Conservation (phyloP, 129 eudicot genomes). For the Pulicaria dysenterica region DNA sequence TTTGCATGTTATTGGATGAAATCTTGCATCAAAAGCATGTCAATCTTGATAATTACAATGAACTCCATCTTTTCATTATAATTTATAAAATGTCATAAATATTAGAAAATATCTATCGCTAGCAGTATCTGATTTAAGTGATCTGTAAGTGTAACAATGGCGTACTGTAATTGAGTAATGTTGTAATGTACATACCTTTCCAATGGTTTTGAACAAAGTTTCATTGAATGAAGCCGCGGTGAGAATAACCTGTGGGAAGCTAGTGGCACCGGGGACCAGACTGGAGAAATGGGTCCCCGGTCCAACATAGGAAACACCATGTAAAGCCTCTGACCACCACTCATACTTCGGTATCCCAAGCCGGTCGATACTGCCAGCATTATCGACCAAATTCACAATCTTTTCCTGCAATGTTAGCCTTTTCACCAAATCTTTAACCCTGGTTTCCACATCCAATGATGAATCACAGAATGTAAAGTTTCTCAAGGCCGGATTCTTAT, state of each 20-base stretch:
- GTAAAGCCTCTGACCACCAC: constrained; percentile 99
- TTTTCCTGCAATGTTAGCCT: constrained; percentile 81
- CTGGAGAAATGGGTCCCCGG: constrained; percentile 71
- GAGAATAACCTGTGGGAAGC: constrained; percentile 83
- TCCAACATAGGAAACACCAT: constrained; percentile 76
- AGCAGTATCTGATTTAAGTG: too few relatives aligned
- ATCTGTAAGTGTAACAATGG: too few relatives aligned
- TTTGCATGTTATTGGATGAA: constrained; percentile 18
- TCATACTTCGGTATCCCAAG: constrained; percentile 87
- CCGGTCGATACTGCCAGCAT: constrained; percentile 56
- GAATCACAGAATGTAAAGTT: constrained; percentile 62
- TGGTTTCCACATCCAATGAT: constrained; percentile 41
- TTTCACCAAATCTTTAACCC: constrained; percentile 70
- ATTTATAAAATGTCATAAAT: not conserved
- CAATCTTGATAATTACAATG: constrained; percentile 29
- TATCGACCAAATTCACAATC: constrained; percentile 57
- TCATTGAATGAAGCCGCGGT: constrained; percentile 80
- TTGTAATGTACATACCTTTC: constrained; percentile 52
- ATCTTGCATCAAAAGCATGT: constrained; percentile 24
- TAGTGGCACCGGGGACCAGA: constrained; percentile 74
- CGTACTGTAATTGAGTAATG: not conserved
- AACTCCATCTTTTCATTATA: constrained; percentile 17
- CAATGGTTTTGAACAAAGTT: constrained; percentile 65
- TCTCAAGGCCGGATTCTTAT: constrained; percentile 43
- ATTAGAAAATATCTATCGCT: too few relatives aligned